These are phyloP conservation scores for Scheffersomyces segobiensis DNA, from an alignment of 1,139 yeast genomes.

Conservation along the genomic window DNA sequence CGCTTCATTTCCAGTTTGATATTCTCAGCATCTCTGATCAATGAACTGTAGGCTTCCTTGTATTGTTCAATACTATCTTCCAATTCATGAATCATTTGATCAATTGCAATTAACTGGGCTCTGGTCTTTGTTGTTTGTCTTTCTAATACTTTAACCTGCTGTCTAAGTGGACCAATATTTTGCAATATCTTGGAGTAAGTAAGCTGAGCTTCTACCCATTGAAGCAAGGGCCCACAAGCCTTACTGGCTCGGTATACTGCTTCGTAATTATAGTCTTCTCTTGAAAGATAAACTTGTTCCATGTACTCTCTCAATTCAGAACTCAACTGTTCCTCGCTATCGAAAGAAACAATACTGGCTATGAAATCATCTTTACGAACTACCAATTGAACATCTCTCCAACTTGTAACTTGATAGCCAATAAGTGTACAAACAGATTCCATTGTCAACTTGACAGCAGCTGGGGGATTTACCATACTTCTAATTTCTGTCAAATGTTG, in stretches of 20 bases:
- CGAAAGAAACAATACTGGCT: slow-evolving; percentile 74
- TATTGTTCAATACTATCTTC: slow-evolving; percentile 67
- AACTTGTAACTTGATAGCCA: slow-evolving; percentile 66
- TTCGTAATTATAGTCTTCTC: slow-evolving; percentile 68
- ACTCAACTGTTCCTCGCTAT: slow-evolving; percentile 61
- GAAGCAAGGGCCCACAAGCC: slow-evolving; percentile 90
- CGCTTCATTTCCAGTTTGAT: slow-evolving; percentile 68
- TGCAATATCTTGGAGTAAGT: slow-evolving; percentile 68
- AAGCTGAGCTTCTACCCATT: slow-evolving; percentile 90
- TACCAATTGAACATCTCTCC: slow-evolving; percentile 86
- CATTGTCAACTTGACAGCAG: slow-evolving; percentile 78
- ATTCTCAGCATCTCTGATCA: slow-evolving; percentile 76
- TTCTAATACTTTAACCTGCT: slow-evolving; percentile 65
- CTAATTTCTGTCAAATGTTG: slow-evolving; percentile 88
- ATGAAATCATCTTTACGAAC: slow-evolving; percentile 88
- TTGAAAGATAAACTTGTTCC: slow-evolving; percentile 59
- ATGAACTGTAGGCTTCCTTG: slow-evolving; percentile 65
- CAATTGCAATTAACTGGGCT: slow-evolving; percentile 72
- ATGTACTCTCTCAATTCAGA: slow-evolving; percentile 53
- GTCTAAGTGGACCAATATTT: slow-evolving; percentile 70
- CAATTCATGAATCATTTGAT: slow-evolving; percentile 77
- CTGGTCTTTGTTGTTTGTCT: slow-evolving; percentile 59
- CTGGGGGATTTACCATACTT: slow-evolving; percentile 91
- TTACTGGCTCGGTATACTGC: slow-evolving; percentile 86
- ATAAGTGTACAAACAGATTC: slow-evolving; percentile 85